Percentiles rank a stretch among this genome's conserved stretches.
Conservation (phyloP, 176 grass and related monocot genomes). For the Oryza glaberrima region DNA sequence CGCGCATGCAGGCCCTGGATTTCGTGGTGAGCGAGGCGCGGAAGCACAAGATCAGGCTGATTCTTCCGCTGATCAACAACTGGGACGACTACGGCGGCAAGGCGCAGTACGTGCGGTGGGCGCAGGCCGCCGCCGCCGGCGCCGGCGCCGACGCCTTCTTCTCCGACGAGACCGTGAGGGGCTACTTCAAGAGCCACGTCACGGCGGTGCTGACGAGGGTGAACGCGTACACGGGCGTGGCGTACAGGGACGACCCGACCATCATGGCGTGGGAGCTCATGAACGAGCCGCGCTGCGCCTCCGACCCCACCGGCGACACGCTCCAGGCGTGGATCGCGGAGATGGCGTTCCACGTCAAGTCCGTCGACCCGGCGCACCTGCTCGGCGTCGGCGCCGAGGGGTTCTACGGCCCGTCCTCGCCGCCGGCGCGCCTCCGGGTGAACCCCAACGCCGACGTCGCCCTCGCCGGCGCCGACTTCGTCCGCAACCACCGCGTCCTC, state of each 20-base stretch:
- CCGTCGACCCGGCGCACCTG: slow-evolving; percentile 62
- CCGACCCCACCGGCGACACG: slow-evolving; percentile 58
- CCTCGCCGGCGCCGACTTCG: slow-evolving; percentile 65
- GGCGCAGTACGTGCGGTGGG: slow-evolving; percentile 73
- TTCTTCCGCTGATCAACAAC: slow-evolving; percentile 65
- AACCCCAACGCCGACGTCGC: slow-evolving; percentile 59
- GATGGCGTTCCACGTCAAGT: slow-evolving; percentile 77
- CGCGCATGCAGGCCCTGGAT: slow-evolving; percentile 54
- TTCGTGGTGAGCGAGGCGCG: slow-evolving; percentile 78
- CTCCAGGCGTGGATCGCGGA: slow-evolving; percentile 82
- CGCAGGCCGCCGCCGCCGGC: slow-evolving; percentile 39
- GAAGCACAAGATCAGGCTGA: slow-evolving; percentile 64
- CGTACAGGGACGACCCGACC: slow-evolving; percentile 75
- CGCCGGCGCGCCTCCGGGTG: slow-evolving; percentile 24
- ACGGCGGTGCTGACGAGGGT: slow-evolving; percentile 65
- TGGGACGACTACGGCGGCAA: slow-evolving; percentile 77
- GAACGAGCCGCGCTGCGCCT: slow-evolving; percentile 67
- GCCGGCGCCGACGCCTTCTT: slow-evolving; percentile 65
- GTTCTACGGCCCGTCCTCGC: slow-evolving; percentile 68
- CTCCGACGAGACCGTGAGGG: slow-evolving; percentile 53
- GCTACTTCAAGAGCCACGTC: slow-evolving; percentile 61
- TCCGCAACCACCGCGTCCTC: slow-evolving; percentile 63
- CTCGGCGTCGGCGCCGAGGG: slow-evolving; percentile 65
- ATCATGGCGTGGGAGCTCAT: slow-evolving; percentile 86
- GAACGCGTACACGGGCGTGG: slow-evolving; percentile 62